These are phyloP conservation scores for Cladobotryum mycophilum DNA, from an alignment of 2,329 filamentous ascomycete genomes.

Conservation along the genomic window DNA sequence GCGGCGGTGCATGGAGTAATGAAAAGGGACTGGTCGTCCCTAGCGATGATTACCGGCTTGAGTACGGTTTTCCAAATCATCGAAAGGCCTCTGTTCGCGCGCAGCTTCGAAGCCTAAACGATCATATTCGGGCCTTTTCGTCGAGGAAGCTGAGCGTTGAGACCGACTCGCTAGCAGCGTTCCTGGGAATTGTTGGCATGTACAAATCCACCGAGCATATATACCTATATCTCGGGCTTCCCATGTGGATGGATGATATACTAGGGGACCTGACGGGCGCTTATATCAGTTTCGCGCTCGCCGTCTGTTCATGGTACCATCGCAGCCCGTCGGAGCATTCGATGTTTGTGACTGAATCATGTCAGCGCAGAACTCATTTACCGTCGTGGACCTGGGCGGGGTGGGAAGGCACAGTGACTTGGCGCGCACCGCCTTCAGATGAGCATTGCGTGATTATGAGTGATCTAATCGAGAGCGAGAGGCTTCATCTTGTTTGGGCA, in stretches of 20 bases:
- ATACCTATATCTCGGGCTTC: slow-evolving; percentile 8
- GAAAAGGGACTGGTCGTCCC: background rate
- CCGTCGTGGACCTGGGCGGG: slow-evolving; percentile 11
- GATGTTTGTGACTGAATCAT: slow-evolving; percentile 5
- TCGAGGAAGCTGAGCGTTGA: slow-evolving; percentile 1
- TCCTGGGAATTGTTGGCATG: slow-evolving; percentile 9
- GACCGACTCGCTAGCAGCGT: slow-evolving; percentile 6
- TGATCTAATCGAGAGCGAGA: background rate
- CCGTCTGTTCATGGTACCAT: slow-evolving; percentile 11
- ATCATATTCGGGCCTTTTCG: slow-evolving; percentile 10
- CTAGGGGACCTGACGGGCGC: slow-evolving; percentile 3
- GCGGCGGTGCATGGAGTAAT: background rate
- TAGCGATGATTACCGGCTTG: slow-evolving; percentile 4
- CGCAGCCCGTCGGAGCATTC: slow-evolving; percentile 1
- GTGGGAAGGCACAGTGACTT: slow-evolving; percentile 9
- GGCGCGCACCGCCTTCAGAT: slow-evolving; percentile 10
- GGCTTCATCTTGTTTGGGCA: slow-evolving; percentile 6
- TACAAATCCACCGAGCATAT: slow-evolving; percentile 4
- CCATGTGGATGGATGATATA: slow-evolving; percentile 8
- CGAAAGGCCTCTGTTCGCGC: background rate
- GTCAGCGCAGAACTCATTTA: slow-evolving; percentile 5
- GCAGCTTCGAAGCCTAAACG: slow-evolving; percentile 1
- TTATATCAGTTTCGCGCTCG: slow-evolving; percentile 6
- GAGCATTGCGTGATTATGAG: slow-evolving; percentile 7
- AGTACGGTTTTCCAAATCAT: slow-evolving; percentile 4